Evolutionary conservation across 345 rosid genomes (phyloP).

Genomic region (Laguncularia racemosa): DNA sequence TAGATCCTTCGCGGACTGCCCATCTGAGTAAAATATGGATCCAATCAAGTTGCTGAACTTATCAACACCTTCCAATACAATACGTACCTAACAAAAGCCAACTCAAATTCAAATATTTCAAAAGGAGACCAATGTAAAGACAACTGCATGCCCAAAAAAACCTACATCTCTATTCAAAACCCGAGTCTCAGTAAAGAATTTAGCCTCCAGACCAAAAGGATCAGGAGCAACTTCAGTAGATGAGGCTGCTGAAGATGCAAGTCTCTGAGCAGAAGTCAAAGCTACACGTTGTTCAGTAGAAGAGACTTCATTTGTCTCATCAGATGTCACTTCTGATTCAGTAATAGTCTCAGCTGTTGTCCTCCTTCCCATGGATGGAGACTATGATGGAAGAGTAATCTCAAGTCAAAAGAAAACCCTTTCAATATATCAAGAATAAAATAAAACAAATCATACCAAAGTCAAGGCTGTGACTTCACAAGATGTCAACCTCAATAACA

Average conservation of each 20-base stretch:
- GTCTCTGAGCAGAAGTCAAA: slow-evolving; percentile 89
- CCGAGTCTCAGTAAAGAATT: slow-evolving; percentile 83
- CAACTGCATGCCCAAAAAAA: neutral
- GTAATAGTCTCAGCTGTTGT: slow-evolving; percentile 36
- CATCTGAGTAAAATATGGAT: slow-evolving; percentile 80
- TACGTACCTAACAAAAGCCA: slow-evolving; percentile 57
- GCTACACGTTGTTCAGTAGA: slow-evolving; percentile 55
- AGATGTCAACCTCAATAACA: too few relatives aligned
- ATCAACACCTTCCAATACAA: slow-evolving; percentile 97
- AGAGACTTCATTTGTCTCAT: slow-evolving; percentile 59
- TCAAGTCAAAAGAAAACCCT: neutral
- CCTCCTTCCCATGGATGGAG: slow-evolving; percentile 89
- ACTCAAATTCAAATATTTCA: slow-evolving; percentile 5
- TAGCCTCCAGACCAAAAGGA: slow-evolving; percentile 86
- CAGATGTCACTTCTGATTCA: slow-evolving; percentile 37
- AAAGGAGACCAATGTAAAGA: slow-evolving; percentile 1
- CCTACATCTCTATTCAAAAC: slow-evolving; percentile 82
- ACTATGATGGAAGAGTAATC: slow-evolving; percentile 28
- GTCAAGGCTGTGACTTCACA: neutral
- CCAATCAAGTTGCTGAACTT: slow-evolving; percentile 92
- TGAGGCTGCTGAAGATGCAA: slow-evolving; percentile 52
- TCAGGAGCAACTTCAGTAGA: slow-evolving; percentile 65
- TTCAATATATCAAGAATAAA: neutral
- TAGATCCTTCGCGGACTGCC: slow-evolving; percentile 79
- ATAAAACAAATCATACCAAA: neutral